Conservation (phyloP, 345 rosid species). For the Eucalyptus virginea region DNA sequence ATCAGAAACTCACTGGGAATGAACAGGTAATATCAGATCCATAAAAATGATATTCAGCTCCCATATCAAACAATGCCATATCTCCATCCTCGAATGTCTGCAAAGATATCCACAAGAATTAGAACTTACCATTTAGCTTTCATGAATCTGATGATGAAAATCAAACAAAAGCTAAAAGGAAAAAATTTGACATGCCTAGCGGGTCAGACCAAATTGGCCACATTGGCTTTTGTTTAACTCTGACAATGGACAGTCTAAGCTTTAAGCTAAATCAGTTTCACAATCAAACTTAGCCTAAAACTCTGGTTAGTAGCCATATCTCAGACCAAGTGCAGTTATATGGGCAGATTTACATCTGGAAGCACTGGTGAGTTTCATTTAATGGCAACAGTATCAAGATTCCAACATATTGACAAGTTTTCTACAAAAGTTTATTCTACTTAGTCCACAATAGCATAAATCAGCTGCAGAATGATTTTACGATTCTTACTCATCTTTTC, state of each 20-base stretch:
- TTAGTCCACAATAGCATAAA: neutral
- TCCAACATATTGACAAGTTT: neutral
- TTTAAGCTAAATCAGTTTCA: neutral
- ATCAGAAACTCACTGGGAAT: slow-evolving; percentile 58
- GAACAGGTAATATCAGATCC: slow-evolving; percentile 97
- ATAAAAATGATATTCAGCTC: slow-evolving; percentile 84
- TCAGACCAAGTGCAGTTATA: neutral
- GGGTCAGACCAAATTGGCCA: neutral
- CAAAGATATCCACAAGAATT: neutral
- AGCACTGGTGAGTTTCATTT: neutral
- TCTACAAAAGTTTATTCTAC: neutral
- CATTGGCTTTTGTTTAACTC: neutral
- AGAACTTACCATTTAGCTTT: neutral
- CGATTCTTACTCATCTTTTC: neutral
- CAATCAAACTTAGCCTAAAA: neutral
- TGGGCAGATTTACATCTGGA: neutral
- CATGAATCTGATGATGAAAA: neutral
- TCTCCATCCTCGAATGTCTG: slow-evolving; percentile 85
- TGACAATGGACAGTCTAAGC: neutral
- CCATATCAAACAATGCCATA: slow-evolving; percentile 95
- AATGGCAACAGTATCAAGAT: neutral
- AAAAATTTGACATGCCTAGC: neutral
- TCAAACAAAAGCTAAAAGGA: neutral
- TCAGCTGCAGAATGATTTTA: neutral
- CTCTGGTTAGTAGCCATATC: neutral